phyloP scores from a whole-genome alignment of 2,329 filamentous ascomycete genomes.

The Aureobasidium uvarum region DNA sequence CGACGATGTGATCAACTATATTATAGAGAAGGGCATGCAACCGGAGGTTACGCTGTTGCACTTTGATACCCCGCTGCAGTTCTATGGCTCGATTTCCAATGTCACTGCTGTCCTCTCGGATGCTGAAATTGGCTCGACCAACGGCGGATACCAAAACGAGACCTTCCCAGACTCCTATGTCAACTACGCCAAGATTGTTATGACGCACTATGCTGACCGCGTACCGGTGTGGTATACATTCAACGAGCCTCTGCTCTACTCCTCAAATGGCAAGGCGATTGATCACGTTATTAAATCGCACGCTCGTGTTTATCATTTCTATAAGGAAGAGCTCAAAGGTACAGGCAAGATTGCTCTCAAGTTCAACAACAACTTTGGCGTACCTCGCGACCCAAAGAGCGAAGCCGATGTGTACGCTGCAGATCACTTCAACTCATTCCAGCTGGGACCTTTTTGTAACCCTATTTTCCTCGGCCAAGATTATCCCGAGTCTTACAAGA shows the following conservation, averaged over 20 bases:
- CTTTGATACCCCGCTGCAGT: slow-evolving; percentile 39
- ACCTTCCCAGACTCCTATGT: slow-evolving; percentile 38
- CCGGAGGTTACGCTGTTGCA: slow-evolving; percentile 50
- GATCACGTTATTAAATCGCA: slow-evolving; percentile 30
- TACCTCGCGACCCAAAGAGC: slow-evolving; percentile 41
- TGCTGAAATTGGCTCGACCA: background rate
- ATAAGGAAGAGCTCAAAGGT: slow-evolving; percentile 55
- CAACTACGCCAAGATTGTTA: slow-evolving; percentile 41
- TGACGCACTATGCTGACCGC: slow-evolving; percentile 39
- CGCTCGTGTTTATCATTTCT: slow-evolving; percentile 43
- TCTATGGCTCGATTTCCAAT: slow-evolving; percentile 2
- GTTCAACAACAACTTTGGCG: slow-evolving; percentile 45
- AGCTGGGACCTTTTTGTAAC: slow-evolving; percentile 53
- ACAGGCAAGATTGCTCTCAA: slow-evolving; percentile 53
- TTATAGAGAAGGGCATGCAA: slow-evolving; percentile 45
- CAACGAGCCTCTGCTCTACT: slow-evolving; percentile 28
- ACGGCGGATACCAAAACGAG: slow-evolving; percentile 35
- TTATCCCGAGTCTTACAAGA: slow-evolving; percentile 51
- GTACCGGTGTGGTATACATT: slow-evolving; percentile 43
- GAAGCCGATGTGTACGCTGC: slow-evolving; percentile 48
- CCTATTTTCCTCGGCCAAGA: slow-evolving; percentile 54
- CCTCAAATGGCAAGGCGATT: background rate
- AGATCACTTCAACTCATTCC: slow-evolving; percentile 46
- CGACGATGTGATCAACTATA: slow-evolving; percentile 48
- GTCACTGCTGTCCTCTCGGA: slow-evolving; percentile 33